phyloP scores from a whole-genome alignment of 2,329 filamentous ascomycete species.

The Ophiocordyceps camponoti-floridani region DNA sequence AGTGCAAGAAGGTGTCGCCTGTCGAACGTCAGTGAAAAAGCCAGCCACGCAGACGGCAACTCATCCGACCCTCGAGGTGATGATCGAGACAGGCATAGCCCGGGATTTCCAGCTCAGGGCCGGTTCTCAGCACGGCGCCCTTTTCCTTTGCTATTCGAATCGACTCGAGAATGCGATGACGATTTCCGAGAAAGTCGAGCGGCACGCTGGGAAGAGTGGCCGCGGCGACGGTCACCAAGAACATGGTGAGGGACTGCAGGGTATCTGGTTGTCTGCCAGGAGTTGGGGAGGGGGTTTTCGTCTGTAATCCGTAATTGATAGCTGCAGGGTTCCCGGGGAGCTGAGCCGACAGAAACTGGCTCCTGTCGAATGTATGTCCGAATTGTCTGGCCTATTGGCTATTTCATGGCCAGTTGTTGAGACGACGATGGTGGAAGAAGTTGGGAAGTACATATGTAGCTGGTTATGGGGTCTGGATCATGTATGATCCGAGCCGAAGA shows the following conservation, averaged over 20 bases:
- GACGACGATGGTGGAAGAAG: no score
- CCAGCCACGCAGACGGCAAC: conserved; percentile 5
- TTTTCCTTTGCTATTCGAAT: conserved; percentile 38
- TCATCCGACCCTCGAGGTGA: conserved; percentile 10
- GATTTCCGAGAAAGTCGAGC: conserved; percentile 46
- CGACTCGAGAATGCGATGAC: conserved; percentile 42
- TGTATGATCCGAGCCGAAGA: not conserved
- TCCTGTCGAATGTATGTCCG: not conserved
- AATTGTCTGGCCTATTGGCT: no score
- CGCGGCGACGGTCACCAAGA: conserved; percentile 16
- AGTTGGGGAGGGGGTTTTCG: no score
- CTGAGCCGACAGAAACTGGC: no score
- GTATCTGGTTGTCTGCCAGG: no score
- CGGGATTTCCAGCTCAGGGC: conserved; percentile 20
- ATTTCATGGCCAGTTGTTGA: no score
- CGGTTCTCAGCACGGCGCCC: conserved; percentile 39
- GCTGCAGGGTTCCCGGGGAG: no score
- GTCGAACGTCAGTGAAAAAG: conserved; percentile 5
- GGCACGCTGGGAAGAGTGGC: conserved; percentile 18
- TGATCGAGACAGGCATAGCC: conserved; percentile 12
- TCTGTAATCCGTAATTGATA: no score
- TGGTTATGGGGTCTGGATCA: not conserved
- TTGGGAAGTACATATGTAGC: not conserved
- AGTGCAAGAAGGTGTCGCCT: conserved; percentile 11
- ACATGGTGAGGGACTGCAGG: conserved; percentile 5